Percentiles rank a stretch among this genome's conserved stretches.
These are phyloP conservation scores for Mortierella sp. DNA, from an alignment of 371 early-diverging fungal species.

Conservation along the genomic window DNA sequence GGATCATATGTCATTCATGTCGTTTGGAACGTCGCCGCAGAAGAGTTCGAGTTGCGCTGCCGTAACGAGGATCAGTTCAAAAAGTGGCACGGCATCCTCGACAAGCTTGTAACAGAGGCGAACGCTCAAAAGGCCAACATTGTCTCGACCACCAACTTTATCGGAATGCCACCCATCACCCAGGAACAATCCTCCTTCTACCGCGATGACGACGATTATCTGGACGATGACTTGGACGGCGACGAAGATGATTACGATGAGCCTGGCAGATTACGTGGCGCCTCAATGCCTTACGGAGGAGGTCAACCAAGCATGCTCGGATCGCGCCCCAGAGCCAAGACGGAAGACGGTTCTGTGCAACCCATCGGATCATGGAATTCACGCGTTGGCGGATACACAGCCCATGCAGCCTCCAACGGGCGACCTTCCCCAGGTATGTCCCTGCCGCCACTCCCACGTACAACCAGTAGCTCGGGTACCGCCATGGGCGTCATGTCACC, in stretches of 20 bases:
- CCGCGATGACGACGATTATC: slow-evolving; percentile 52
- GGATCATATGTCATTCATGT: slow-evolving; percentile 54
- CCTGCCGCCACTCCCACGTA: slow-evolving; percentile 61
- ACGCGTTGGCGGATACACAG: slow-evolving; percentile 22
- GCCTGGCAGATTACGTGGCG: slow-evolving; percentile 29
- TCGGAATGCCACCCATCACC: slow-evolving; percentile 52
- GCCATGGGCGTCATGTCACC: slow-evolving; percentile 41
- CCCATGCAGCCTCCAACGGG: slow-evolving; percentile 30
- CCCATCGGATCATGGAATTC: slow-evolving; percentile 21
- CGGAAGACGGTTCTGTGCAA: slow-evolving; percentile 36
- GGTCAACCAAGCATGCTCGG: slow-evolving; percentile 37
- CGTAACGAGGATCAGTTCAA: slow-evolving; percentile 83
- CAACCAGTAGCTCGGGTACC: slow-evolving; percentile 52
- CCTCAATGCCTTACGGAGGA: slow-evolving; percentile 30
- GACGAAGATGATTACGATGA: slow-evolving; percentile 62
- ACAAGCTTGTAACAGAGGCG: slow-evolving; percentile 36
- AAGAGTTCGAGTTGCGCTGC: slow-evolving; percentile 71
- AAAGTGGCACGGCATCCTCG: slow-evolving; percentile 77
- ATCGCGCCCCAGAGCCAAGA: slow-evolving; percentile 47
- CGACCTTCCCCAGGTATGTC: slow-evolving; percentile 54
- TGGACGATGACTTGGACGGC: slow-evolving; percentile 58
- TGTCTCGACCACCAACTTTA: slow-evolving; percentile 51
- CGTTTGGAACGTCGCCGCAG: slow-evolving; percentile 67
- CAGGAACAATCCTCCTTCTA: slow-evolving; percentile 34
- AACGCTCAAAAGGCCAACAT: slow-evolving; percentile 38